Conservation (phyloP, 352 stramenopile species). For the Pythium oligandrum region DNA sequence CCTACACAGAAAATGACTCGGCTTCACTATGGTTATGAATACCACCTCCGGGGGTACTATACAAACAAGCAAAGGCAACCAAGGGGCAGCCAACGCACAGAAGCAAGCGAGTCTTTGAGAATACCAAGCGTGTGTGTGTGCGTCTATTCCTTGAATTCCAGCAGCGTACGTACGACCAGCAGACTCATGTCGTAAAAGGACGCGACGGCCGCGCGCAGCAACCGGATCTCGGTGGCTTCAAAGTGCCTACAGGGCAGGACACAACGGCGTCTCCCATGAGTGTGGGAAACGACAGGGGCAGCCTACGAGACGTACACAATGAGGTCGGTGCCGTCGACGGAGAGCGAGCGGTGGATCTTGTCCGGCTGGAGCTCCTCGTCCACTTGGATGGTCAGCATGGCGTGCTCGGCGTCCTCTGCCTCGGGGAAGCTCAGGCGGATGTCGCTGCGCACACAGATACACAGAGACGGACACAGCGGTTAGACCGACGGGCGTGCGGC, state of each 20-base stretch:
- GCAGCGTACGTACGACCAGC: slow-evolving; percentile 61
- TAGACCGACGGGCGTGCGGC: neutral
- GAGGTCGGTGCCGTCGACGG: slow-evolving; percentile 52
- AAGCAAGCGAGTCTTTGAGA: no score
- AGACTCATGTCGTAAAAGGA: slow-evolving; percentile 87
- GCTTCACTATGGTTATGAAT: no score
- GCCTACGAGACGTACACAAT: slow-evolving; percentile 46
- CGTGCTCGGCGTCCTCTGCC: slow-evolving; percentile 57
- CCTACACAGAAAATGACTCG: no score
- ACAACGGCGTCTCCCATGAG: neutral
- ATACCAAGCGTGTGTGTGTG: no score
- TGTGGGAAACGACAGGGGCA: no score
- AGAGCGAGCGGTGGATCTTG: slow-evolving; percentile 77
- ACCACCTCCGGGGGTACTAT: no score
- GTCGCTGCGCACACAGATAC: slow-evolving; percentile 14
- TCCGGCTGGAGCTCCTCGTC: slow-evolving; percentile 83
- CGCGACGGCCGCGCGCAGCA: slow-evolving; percentile 78
- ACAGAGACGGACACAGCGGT: slow-evolving; percentile 1
- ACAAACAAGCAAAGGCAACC: no score
- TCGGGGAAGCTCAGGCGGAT: slow-evolving; percentile 64
- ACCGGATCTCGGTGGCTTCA: slow-evolving; percentile 74
- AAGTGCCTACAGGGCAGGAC: slow-evolving; percentile 47
- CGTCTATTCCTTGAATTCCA: slow-evolving; percentile 85
- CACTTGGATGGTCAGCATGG: slow-evolving; percentile 79
- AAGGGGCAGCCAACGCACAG: no score